Evolutionary conservation across 1,139 yeast genomes (phyloP), one percentile per base, ranked within the genome.

Genomic region (Ogataea hybrid): DNA sequence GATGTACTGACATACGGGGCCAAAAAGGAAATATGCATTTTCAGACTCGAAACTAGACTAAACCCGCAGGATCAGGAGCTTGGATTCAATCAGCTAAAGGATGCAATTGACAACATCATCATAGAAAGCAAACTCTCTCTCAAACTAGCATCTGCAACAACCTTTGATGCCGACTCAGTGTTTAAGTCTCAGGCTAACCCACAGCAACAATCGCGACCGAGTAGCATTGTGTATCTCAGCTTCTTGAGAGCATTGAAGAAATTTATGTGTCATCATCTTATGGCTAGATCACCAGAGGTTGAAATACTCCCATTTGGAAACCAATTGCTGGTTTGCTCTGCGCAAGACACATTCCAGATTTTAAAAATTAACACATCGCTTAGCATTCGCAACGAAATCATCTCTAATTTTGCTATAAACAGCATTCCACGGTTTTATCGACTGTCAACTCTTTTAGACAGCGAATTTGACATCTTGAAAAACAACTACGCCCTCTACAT

Each of bases 401-500:
- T 62, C 39, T 50, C 58, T 2, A 60, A 57, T 32, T 42, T 60
- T 17, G 48, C 64, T 1, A 32, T 48, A n/a, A 39, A 58, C 4
- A 48, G 47, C 32, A 21, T 39, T 3, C 43, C 53, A 6, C 28
- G 45, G 9, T 56, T 61, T 22, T 52, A 51, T 39, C 54, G 51
- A 32, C 39, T 59, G 1, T 42, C 59, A 3, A 52, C 45, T 22
- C 52, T 51, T 6, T 15, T 52, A 4, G 42, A 42, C 25, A 32
- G 12, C 6, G 49, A 44, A 6, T 41, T 44, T 4, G 49, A 48
- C 21, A 35, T 44, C 30, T 39, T 45, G 32, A 39, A 49, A 25
- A 43, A 49, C n/a, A 51, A 52, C n/a, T 75, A 70, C 55, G 84
- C 78, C 6, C 63, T 85, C 0, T 83, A 84, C 52, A 58, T 86